Conservation (phyloP, 1,284 basidiomycete genomes). For the Pterulicium gracile region DNA sequence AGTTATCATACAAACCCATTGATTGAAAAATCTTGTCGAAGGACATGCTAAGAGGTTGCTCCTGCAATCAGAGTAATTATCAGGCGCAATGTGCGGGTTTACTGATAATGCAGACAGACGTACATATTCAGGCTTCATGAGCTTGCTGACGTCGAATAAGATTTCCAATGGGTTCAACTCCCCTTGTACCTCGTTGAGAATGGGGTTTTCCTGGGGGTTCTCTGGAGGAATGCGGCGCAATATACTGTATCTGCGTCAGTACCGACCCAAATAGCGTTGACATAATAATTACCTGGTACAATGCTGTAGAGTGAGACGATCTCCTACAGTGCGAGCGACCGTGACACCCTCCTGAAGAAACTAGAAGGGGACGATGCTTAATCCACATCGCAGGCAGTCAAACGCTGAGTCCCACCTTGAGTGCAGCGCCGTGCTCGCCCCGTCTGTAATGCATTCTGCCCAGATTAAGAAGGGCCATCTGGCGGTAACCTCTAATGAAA, state of each 20-base stretch:
- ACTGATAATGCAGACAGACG: slow-evolving; percentile 7
- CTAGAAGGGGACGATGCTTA: slow-evolving; percentile 25
- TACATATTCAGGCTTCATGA: slow-evolving; percentile 46
- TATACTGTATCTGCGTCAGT: slow-evolving; percentile 32
- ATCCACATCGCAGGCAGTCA: no score
- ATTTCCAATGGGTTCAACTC: slow-evolving; percentile 68
- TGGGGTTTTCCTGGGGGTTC: slow-evolving; percentile 31
- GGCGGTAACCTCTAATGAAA: slow-evolving; percentile 52
- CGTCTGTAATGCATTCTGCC: slow-evolving; percentile 66
- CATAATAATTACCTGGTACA: slow-evolving; percentile 49
- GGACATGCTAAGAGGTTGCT: slow-evolving; percentile 59
- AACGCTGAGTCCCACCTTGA: slow-evolving; percentile 34
- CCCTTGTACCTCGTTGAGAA: slow-evolving; percentile 65
- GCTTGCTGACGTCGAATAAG: slow-evolving; percentile 58
- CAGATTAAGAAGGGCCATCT: slow-evolving; percentile 68
- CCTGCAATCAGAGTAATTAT: slow-evolving; percentile 27
- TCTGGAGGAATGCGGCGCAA: slow-evolving; percentile 53
- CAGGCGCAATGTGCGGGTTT: neutral
- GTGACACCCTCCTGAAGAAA: slow-evolving; percentile 64
- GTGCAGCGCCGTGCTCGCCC: slow-evolving; percentile 53
- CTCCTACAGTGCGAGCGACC: slow-evolving; percentile 58
- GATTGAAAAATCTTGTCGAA: slow-evolving; percentile 61
- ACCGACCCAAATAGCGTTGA: slow-evolving; percentile 4
- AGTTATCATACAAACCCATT: slow-evolving; percentile 59
- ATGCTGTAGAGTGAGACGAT: slow-evolving; percentile 62